phyloP scores from a whole-genome alignment of 495 filamentous ascomycete genomes.

The Aspergillus taichungensis region DNA sequence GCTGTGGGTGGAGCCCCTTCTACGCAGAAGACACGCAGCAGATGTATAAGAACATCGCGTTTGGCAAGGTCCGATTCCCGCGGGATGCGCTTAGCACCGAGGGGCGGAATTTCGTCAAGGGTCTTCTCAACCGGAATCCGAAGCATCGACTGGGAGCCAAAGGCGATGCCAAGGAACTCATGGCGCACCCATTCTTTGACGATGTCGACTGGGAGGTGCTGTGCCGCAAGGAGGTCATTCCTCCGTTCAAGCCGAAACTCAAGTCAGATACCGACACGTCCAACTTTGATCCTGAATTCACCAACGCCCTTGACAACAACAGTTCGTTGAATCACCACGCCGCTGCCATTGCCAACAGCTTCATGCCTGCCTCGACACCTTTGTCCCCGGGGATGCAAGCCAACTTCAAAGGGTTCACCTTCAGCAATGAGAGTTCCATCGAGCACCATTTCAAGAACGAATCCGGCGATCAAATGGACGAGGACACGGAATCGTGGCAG shows the following conservation, averaged over 20 bases:
- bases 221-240: slow-evolving; percentile 82
- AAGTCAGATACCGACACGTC: slow-evolving; percentile 92
- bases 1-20: slow-evolving; percentile 97
- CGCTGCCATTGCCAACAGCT: slow-evolving; percentile 61
- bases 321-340: slow-evolving; percentile 81
- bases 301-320: slow-evolving; percentile 69
- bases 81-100: slow-evolving; percentile 88
- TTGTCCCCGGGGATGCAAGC: slow-evolving; percentile 92
- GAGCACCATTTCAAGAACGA: slow-evolving; percentile 76
- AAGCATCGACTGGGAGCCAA: slow-evolving; percentile 89
- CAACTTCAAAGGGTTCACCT: slow-evolving; percentile 97
- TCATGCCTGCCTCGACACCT: slow-evolving; percentile 77
- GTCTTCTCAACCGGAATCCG: slow-evolving; percentile 91
- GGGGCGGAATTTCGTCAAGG: slow-evolving; percentile 96
- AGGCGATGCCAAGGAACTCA: slow-evolving; percentile 88
- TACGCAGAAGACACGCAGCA: slow-evolving; percentile 99
- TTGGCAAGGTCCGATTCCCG: slow-evolving; percentile 95
- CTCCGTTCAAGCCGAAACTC: slow-evolving; percentile 94
- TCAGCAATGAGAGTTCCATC: slow-evolving; percentile 93
- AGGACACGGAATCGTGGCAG: slow-evolving; percentile 49
- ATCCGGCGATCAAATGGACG: slow-evolving; percentile 57
- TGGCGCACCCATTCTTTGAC: slow-evolving; percentile 86
- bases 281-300: slow-evolving; percentile 98
- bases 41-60: slow-evolving; percentile 99
- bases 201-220: slow-evolving; percentile 90